Evolutionary conservation across 2,329 filamentous ascomycete genomes (phyloP).

Genomic region (Aspergillus sp.): DNA sequence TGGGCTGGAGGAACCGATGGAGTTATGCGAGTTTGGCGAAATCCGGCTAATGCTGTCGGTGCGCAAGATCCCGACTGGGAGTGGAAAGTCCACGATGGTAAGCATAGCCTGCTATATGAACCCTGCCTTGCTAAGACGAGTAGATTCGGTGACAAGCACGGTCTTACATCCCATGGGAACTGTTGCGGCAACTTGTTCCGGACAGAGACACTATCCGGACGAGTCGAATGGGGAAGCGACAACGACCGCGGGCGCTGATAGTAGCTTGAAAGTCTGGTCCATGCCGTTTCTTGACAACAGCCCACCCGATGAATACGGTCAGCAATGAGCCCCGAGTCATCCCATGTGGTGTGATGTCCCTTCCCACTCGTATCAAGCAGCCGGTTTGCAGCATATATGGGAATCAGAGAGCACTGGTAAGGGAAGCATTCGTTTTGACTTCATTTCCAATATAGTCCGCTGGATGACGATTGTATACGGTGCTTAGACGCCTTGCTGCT

Average conservation of each 20-base stretch:
- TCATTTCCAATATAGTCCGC: too few relatives aligned
- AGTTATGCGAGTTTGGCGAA: slow-evolving; percentile 41
- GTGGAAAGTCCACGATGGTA: slow-evolving; percentile 39
- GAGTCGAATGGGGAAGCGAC: slow-evolving; percentile 7
- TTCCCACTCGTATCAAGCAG: too few relatives aligned
- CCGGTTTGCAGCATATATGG: too few relatives aligned
- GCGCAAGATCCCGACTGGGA: slow-evolving; percentile 34
- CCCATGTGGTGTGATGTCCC: too few relatives aligned
- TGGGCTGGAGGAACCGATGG: slow-evolving; percentile 54
- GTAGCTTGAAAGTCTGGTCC: slow-evolving; percentile 34
- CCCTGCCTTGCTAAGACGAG: slow-evolving; percentile 9
- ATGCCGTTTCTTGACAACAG: slow-evolving; percentile 18
- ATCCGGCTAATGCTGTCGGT: slow-evolving; percentile 34
- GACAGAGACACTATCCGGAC: slow-evolving; percentile 26
- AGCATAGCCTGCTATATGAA: slow-evolving; percentile 7
- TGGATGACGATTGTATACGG: too few relatives aligned
- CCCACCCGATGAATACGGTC: too few relatives aligned
- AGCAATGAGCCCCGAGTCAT: too few relatives aligned
- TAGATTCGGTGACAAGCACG: slow-evolving; percentile 39
- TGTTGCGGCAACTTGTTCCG: slow-evolving; percentile 43
- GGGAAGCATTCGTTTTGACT: too few relatives aligned
- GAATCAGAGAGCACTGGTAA: too few relatives aligned
- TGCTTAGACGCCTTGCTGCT: too few relatives aligned
- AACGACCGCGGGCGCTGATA: slow-evolving; percentile 16
- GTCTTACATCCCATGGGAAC: slow-evolving; percentile 39